Conservation (phyloP, 257 asterid species). For the Ballota nigra region DNA sequence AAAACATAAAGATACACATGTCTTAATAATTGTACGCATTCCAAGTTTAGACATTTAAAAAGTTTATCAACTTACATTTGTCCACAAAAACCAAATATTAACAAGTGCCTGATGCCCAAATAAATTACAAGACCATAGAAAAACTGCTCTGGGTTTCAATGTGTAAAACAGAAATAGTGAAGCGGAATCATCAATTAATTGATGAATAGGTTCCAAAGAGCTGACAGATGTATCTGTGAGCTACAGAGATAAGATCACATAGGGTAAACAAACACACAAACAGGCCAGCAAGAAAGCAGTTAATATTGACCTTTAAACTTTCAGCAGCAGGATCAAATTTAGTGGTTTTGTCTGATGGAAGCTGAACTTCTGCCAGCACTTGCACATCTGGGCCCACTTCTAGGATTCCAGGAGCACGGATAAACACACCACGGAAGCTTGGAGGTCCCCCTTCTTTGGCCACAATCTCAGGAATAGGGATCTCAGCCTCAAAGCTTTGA, state of each 20-base stretch:
- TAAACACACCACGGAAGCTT: slow-evolving; percentile 76
- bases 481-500: slow-evolving; percentile 92
- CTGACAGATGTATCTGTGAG: not conserved
- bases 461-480: slow-evolving; percentile 71
- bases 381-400: slow-evolving; percentile 90
- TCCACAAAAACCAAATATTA: not conserved
- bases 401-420: slow-evolving; percentile 89
- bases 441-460: slow-evolving; percentile 94
- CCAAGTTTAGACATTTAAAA: not conserved
- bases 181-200: not conserved
- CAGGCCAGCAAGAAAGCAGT: not conserved
- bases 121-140: not conserved
- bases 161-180: not conserved
- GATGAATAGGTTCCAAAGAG: not conserved
- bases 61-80: not conserved
- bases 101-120: not conserved
- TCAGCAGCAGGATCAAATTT: slow-evolving; percentile 30
- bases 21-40: not conserved
- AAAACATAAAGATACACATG: not conserved
- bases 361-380: slow-evolving; percentile 71
- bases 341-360: slow-evolving; percentile 41
- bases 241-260: not conserved
- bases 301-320: slow-evolving; percentile 43
- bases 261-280: not conserved
- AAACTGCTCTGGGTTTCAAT: not conserved